Conservation (phyloP, 1,284 basidiomycete genomes). For the Farysia itapuensis region DNA sequence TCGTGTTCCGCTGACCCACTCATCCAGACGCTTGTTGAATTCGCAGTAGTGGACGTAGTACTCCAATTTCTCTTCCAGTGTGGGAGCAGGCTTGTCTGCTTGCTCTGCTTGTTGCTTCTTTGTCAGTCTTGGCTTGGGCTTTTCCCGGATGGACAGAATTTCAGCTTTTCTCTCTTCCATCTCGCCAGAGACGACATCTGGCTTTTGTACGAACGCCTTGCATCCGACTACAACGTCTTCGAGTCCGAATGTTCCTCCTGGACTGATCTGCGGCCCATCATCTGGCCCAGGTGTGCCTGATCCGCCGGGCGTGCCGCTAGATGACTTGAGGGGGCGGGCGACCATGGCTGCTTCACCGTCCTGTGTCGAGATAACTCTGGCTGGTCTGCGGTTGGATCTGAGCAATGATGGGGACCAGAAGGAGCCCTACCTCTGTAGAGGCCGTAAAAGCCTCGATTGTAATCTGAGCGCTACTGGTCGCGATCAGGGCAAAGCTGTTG, state of each 20-base stretch:
- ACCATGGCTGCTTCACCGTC: too few species aligned
- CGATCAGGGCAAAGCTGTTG: too few species aligned
- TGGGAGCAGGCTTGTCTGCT: slow-evolving; percentile 28
- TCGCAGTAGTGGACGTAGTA: slow-evolving; percentile 51
- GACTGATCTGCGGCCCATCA: slow-evolving; percentile 27
- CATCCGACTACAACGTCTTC: slow-evolving; percentile 49
- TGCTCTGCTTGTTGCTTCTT: slow-evolving; percentile 39
- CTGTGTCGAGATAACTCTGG: too few species aligned
- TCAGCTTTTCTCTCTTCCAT: slow-evolving; percentile 55
- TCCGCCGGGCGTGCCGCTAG: slow-evolving; percentile 26
- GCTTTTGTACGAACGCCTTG: slow-evolving; percentile 56
- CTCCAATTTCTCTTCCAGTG: slow-evolving; percentile 44
- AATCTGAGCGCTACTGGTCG: too few species aligned
- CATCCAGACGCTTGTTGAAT: slow-evolving; percentile 75
- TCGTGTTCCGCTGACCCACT: slow-evolving; percentile 90
- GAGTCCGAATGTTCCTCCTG: slow-evolving; percentile 50
- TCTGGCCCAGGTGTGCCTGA: slow-evolving; percentile 38
- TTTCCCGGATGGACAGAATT: slow-evolving; percentile 55
- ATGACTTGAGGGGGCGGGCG: slow-evolving; percentile 32
- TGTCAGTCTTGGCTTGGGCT: slow-evolving; percentile 44
- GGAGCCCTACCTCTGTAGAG: too few species aligned
- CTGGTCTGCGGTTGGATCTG: too few species aligned
- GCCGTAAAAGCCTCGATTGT: too few species aligned
- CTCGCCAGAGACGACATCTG: slow-evolving; percentile 49
- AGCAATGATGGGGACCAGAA: too few species aligned